These are phyloP conservation scores for Solanum ossicruentum DNA, from an alignment of 257 asterid genomes.

Conservation along the genomic window DNA sequence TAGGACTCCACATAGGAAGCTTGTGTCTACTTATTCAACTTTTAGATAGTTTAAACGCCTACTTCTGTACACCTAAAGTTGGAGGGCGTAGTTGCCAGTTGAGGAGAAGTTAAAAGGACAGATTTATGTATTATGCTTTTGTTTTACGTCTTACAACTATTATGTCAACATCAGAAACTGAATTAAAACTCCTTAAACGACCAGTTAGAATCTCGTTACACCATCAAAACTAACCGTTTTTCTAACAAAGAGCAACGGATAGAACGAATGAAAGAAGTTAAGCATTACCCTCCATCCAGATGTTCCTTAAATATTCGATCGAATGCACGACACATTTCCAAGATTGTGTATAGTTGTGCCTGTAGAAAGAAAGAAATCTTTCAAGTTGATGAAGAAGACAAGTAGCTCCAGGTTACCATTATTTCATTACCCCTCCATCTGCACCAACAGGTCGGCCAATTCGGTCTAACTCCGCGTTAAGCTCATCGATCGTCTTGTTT, in stretches of 20 bases:
- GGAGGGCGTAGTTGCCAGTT: too few species aligned
- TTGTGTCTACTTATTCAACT: too few species aligned
- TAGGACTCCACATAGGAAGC: too few species aligned
- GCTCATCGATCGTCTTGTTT: conserved; percentile 85
- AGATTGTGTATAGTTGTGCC: conserved; percentile 88
- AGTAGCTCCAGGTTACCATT: not conserved
- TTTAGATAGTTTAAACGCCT: too few species aligned
- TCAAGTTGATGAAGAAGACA: not conserved
- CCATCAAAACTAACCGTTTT: not conserved
- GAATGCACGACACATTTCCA: conserved; percentile 97
- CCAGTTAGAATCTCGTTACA: not conserved
- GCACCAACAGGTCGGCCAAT: conserved; percentile 86
- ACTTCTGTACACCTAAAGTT: too few species aligned
- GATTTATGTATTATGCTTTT: too few species aligned
- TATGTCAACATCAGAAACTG: not conserved
- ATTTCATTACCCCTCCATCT: conserved; percentile 88
- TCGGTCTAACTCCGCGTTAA: conserved; percentile 90
- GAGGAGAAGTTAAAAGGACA: too few species aligned
- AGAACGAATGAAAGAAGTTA: not conserved
- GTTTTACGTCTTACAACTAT: too few species aligned
- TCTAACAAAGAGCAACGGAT: not conserved
- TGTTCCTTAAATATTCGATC: conserved; percentile 83
- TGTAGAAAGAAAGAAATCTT: conserved; percentile 19
- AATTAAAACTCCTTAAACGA: too few species aligned
- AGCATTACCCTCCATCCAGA: conserved; percentile 88